phyloP scores from a whole-genome alignment of 2,329 filamentous ascomycete genomes.

The Nemania sp. region DNA sequence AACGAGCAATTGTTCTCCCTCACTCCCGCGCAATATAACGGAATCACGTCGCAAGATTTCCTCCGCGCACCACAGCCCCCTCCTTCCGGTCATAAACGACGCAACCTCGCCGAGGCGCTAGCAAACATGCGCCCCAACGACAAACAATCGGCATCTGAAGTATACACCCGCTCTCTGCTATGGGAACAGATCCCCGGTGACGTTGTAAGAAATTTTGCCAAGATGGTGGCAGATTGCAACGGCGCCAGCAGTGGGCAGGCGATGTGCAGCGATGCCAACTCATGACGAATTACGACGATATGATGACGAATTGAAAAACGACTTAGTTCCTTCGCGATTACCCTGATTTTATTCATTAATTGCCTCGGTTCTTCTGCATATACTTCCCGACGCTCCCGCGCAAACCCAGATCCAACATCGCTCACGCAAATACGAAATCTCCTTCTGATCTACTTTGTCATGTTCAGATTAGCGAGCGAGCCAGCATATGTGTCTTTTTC shows the following conservation, averaged over 20 bases:
- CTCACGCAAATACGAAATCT: constrained; percentile 41
- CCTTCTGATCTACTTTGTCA: constrained; percentile 37
- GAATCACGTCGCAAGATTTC: constrained; percentile 76
- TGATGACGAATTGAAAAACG: constrained; percentile 33
- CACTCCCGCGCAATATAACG: constrained; percentile 85
- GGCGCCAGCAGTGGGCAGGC: constrained; percentile 47
- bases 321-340: constrained; percentile 15
- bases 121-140: constrained; percentile 73
- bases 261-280: constrained; percentile 48
- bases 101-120: constrained; percentile 79
- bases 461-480: constrained; percentile 43
- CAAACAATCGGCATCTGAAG: constrained; percentile 78
- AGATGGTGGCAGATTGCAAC: constrained; percentile 81
- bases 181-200: constrained; percentile 94
- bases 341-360: constrained; percentile 29
- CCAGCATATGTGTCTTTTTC: constrained; percentile 41
- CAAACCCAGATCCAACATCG: constrained; percentile 40
- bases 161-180: constrained; percentile 88
- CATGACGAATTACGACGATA: constrained; percentile 47
- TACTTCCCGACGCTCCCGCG: constrained; percentile 40
- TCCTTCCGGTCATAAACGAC: constrained; percentile 64
- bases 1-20: constrained; percentile 87
- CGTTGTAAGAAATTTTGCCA: constrained; percentile 88
- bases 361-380: constrained; percentile 37
- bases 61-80: constrained; percentile 50